Percentiles rank a stretch among this genome's conserved stretches.
Evolutionary conservation across 2,329 filamentous ascomycete genomes (phyloP).

Genomic region (Amesomyces nigricolor): DNA sequence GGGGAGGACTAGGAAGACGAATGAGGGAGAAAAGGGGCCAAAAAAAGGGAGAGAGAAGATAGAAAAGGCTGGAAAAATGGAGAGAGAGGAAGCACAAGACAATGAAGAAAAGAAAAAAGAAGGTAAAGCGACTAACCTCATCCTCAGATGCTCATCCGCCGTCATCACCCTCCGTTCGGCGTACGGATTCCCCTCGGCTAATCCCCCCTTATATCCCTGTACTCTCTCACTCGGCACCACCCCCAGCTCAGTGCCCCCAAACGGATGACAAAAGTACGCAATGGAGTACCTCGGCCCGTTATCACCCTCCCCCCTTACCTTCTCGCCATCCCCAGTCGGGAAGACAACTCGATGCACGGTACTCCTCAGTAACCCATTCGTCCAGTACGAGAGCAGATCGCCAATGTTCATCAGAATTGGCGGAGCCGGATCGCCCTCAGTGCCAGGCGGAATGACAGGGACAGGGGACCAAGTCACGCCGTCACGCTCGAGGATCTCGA

Average conservation of each 20-base stretch:
- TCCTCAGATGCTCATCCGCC: slow-evolving; percentile 57
- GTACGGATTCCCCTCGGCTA: slow-evolving; percentile 39
- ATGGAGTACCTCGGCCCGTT: slow-evolving; percentile 56
- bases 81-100: too few species aligned
- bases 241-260: slow-evolving; percentile 46
- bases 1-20: too few species aligned
- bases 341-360: slow-evolving; percentile 89
- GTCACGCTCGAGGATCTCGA: slow-evolving; percentile 68
- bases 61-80: too few species aligned
- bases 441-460: slow-evolving; percentile 58
- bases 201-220: slow-evolving; percentile 34
- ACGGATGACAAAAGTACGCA: slow-evolving; percentile 64
- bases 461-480: slow-evolving; percentile 54
- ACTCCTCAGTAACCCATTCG: slow-evolving; percentile 75
- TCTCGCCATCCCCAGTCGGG: slow-evolving; percentile 33
- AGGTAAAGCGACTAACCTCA: slow-evolving; percentile 35
- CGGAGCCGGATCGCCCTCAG: slow-evolving; percentile 53
- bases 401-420: slow-evolving; percentile 78
- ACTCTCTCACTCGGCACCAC: slow-evolving; percentile 58
- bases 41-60: too few species aligned
- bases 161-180: slow-evolving; percentile 53
- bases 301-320: slow-evolving; percentile 39
- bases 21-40: too few species aligned
- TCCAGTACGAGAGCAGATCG: slow-evolving; percentile 76
- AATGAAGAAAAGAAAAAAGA: background rate